A percentile compares a stretch with the other conserved stretches of the same genome.
Conservation (phyloP, 2,329 filamentous ascomycete genomes). For the Sphaerostilbella broomeana region DNA sequence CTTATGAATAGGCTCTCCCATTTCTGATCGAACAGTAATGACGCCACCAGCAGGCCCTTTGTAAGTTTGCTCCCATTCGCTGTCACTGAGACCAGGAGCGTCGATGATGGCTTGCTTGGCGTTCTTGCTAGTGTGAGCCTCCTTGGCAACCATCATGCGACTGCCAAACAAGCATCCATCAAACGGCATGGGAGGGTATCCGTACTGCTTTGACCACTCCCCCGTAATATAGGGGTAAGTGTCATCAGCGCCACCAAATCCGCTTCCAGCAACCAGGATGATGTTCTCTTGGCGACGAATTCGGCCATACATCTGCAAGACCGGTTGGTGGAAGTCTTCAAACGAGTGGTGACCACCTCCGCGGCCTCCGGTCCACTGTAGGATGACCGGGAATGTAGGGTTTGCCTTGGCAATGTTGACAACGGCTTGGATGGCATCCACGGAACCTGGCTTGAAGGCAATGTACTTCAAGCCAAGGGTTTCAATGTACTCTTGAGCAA, state of each 20-base stretch:
- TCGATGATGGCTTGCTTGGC: conserved; percentile 89
- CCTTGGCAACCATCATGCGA: conserved; percentile 92
- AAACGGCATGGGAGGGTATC: conserved; percentile 89
- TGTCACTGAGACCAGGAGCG: conserved; percentile 73
- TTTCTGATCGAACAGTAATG: conserved; percentile 94
- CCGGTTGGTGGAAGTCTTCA: conserved; percentile 90
- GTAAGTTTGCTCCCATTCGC: conserved; percentile 88
- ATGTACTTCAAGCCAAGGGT: conserved; percentile 92
- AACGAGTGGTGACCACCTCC: conserved; percentile 92
- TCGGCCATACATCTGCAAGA: conserved; percentile 84
- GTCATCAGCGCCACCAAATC: conserved; percentile 83
- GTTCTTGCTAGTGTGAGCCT: conserved; percentile 78
- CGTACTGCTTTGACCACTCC: conserved; percentile 78
- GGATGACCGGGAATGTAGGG: conserved; percentile 81
- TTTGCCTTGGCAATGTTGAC: conserved; percentile 95
- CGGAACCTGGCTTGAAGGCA: conserved; percentile 85
- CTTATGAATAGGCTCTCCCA: conserved; percentile 99
- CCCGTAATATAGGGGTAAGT: conserved; percentile 91
- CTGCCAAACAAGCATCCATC: conserved; percentile 87
- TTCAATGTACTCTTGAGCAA: conserved; percentile 88
- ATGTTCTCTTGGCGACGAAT: conserved; percentile 83
- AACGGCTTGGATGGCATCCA: conserved; percentile 80
- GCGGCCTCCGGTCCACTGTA: conserved; percentile 93
- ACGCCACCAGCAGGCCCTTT: conserved; percentile 86
- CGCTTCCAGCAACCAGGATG: conserved; percentile 82